Evolutionary conservation across 805 yeast genomes (phyloP), one percentile per base, ranked within the genome.

Genomic region (Kockiozyma suomiensis): DNA sequence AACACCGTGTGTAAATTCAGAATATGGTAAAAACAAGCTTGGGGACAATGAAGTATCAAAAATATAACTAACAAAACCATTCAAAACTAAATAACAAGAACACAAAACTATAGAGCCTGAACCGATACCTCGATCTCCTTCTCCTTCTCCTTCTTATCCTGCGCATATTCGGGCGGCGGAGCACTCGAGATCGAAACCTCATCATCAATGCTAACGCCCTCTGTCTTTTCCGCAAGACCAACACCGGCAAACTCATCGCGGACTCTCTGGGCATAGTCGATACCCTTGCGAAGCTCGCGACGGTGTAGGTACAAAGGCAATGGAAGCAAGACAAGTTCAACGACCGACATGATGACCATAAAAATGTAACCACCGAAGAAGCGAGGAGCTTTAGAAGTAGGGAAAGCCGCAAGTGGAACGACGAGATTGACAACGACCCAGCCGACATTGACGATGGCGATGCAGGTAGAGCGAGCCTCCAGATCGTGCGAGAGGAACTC

Each of bases 381-480:
- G n/a, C 42, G 13, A 13, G 65, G 65, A 3, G 62, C 62, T 4
- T 19, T 12, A 0, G 54, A 15, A 4, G 61, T 51, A 2, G 58
- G 65, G 56, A 55, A 61, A 0, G 65, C 65, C 8, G 57, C 56
- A 13, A 61, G 57, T 1, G 65, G 65, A n/a, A 57, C 62, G 5
- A 61, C 59, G 32, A 53, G 47, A 37, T 56, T 57, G 40, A 57
- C 32, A n/a, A 61, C 65, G 35, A 61, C 61, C 61, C 61, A 61
- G 33, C 65, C 65, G 46, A 61, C 62, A 19, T 61, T 61, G 25
- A 61, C 51, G n/a, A 61, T 57, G 15, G 65, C 65, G 46, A 61
- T 61, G 2, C 57, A 42, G 13, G 62, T 48, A 19, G 61, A 55
- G n/a, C 65, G 58, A 4, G 61, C 65, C 32, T 61, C 65, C 19